Evolutionary conservation across 2,329 filamentous ascomycete species (phyloP), one percentile per base, ranked within the genome.

Genomic region (Cryphonectria parasitica): DNA sequence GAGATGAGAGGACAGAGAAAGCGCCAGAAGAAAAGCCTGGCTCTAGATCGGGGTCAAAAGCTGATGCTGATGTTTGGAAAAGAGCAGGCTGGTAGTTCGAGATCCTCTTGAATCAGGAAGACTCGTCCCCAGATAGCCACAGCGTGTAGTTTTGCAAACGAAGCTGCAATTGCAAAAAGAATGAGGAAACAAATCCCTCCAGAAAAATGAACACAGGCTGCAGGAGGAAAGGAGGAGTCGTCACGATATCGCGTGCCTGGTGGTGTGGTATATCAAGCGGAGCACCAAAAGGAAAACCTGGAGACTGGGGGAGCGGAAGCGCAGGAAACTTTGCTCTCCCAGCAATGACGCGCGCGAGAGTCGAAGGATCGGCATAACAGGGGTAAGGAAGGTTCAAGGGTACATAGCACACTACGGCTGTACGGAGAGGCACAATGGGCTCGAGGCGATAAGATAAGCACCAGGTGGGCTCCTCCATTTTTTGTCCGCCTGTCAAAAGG

Each of bases 271-370:
- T 64, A 64, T 45, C 64, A 36, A 43, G 43, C 63, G 19, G 49
- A 19, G 39, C 61, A 61, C 36, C 7, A 63, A 68, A 64, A 67
- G 49, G 39, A 70, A 69, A 70, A 67, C 64, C 68, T 67, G 63
- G 54, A 61, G 49, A 58, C 39, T 49, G 49, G 62, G 36, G 64
- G 36, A 39, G 36, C 10, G 61, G 66, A 56, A 66, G 56, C 62
- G 65, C 68, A 68, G 66, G 71, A 72, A 72, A 68, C 63, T 69
- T 71, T 68, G 58, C 66, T 68, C 66, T 36, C 45, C 28, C 66
- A 65, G 66, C 69, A 68, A 69, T 71, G 69, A 72, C 71, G 71
- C 71, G 71, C 71, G 71, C 66, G 66, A 72, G 65, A 31, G 34
- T 58, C 28, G 63, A 68, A 52, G 66, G 68, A 63, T 67, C 66